phyloP scores from a whole-genome alignment of 805 yeast species.

The Metschnikowia dekortorum region DNA sequence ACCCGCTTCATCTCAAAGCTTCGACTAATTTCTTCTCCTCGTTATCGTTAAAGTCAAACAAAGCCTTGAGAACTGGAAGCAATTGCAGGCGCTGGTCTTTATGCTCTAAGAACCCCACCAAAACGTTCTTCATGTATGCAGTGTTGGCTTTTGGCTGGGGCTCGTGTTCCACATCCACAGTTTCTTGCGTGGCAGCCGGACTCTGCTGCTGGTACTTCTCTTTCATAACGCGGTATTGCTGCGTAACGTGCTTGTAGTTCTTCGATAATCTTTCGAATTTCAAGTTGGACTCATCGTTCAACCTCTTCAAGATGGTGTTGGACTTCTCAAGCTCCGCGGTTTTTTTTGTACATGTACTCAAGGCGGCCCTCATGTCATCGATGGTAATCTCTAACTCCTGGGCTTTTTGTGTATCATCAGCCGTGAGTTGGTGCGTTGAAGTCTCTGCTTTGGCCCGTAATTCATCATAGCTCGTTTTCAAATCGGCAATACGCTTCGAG shows the following conservation, averaged over 20 bases:
- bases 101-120: slow-evolving; percentile 88
- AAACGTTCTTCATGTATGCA: slow-evolving; percentile 82
- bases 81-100: slow-evolving; percentile 85
- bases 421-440: slow-evolving; percentile 10
- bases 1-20: slow-evolving; percentile 39
- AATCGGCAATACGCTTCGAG: slow-evolving; percentile 34
- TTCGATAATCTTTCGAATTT: slow-evolving; percentile 68
- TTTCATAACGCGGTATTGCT: slow-evolving; percentile 49
- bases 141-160: slow-evolving; percentile 38
- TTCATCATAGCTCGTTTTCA: slow-evolving; percentile 29
- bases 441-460: slow-evolving; percentile 23
- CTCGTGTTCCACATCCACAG: slow-evolving; percentile 10
- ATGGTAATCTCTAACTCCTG: slow-evolving; percentile 27
- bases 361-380: slow-evolving; percentile 48
- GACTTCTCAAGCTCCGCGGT: slow-evolving; percentile 52
- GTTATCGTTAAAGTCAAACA: slow-evolving; percentile 60
- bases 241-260: slow-evolving; percentile 61
- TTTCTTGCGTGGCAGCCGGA: slow-evolving; percentile 1
- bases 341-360: slow-evolving; percentile 47
- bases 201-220: slow-evolving; percentile 13
- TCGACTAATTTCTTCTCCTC: slow-evolving; percentile 72
- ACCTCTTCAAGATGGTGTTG: slow-evolving; percentile 49
- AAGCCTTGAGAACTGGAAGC: slow-evolving; percentile 77
- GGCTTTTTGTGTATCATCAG: slow-evolving; percentile 11
- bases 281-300: slow-evolving; percentile 63